Conservation (phyloP, 2,329 filamentous ascomycete genomes). For the Talaromyces sp. region DNA sequence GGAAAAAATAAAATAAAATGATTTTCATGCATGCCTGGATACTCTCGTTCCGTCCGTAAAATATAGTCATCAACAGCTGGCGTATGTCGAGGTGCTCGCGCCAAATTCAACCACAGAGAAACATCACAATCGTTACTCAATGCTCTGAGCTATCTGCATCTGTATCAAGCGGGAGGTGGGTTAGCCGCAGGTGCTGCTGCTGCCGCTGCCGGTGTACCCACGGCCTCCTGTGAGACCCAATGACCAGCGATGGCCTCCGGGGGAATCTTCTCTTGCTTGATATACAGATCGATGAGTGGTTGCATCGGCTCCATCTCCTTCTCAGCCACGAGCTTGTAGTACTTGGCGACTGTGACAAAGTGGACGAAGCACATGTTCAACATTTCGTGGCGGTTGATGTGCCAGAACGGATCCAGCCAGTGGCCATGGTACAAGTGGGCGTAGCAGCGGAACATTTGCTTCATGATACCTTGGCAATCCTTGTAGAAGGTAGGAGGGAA, state of each 20-base stretch:
- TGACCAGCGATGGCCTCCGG: slow-evolving; percentile 51
- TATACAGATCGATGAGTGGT: slow-evolving; percentile 86
- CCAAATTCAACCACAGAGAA: not conserved
- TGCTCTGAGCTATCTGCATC: not conserved
- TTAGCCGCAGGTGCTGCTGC: not conserved
- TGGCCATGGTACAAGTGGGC: slow-evolving; percentile 97
- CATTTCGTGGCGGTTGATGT: slow-evolving; percentile 65
- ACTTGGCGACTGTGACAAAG: slow-evolving; percentile 74
- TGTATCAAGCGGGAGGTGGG: not conserved
- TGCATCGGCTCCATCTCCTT: slow-evolving; percentile 95
- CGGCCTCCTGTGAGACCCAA: slow-evolving; percentile 32
- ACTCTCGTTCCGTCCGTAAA: not conserved
- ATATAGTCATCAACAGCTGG: not conserved
- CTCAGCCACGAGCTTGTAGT: slow-evolving; percentile 76
- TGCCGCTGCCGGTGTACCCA: not conserved
- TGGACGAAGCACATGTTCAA: slow-evolving; percentile 85
- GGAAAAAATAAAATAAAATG: not conserved
- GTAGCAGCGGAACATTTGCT: slow-evolving; percentile 98
- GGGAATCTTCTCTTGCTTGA: slow-evolving; percentile 81
- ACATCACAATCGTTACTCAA: not conserved
- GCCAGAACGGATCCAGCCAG: slow-evolving; percentile 78
- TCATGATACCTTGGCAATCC: slow-evolving; percentile 89
- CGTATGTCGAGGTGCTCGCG: not conserved
- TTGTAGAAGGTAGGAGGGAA: slow-evolving; percentile 87
- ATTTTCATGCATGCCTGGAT: not conserved